Conservation (phyloP, 495 filamentous ascomycete species). For the Xylaria venustula region DNA sequence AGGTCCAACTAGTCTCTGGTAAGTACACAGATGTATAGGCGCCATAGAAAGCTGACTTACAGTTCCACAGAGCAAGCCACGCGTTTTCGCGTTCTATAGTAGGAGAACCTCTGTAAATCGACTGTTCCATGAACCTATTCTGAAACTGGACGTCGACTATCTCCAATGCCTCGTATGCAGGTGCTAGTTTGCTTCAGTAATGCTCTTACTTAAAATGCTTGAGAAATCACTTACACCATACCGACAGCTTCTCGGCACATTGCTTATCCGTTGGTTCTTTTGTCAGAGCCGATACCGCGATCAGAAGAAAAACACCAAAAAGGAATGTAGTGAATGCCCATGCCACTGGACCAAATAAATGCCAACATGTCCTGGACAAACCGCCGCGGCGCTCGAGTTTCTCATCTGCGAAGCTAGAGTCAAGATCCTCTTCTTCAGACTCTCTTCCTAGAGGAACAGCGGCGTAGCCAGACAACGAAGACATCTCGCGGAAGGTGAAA, state of each 20-base stretch:
- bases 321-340: not conserved
- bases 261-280: not conserved
- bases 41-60: no score
- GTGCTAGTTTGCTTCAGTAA: not conserved
- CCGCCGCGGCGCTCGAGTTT: no score
- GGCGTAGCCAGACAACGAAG: no score
- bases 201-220: not conserved
- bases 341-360: not conserved
- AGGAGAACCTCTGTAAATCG: not conserved
- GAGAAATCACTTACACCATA: not conserved
- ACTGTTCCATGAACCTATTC: not conserved
- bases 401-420: no score
- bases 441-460: no score
- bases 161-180: not conserved
- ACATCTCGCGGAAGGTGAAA: no score
- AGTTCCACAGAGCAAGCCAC: not conserved
- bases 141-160: not conserved
- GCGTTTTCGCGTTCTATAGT: not conserved
- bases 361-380: not conserved
- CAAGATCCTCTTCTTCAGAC: no score
- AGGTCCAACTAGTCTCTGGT: not conserved
- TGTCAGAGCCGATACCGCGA: not conserved
- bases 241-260: not conserved
- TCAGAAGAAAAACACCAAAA: not conserved
- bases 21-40: no score